Percentiles rank a stretch among this genome's conserved stretches.
Conservation (phyloP, 2,329 filamentous ascomycete genomes). For the Paramyrothecium roridum region DNA sequence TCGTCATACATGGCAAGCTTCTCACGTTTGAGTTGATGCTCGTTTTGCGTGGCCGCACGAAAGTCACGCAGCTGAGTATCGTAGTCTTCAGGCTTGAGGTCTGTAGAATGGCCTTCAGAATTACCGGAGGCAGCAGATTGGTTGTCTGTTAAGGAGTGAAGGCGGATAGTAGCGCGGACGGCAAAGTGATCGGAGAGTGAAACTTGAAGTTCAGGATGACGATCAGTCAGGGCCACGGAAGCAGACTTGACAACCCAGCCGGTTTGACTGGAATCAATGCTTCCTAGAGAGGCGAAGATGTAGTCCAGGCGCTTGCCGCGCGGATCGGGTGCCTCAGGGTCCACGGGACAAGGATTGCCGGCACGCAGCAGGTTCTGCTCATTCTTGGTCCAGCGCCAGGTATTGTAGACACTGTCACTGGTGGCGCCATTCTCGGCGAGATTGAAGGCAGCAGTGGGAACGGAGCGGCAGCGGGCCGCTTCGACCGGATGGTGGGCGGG, state of each 20-base stretch:
- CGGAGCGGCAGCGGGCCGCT: conserved; percentile 58
- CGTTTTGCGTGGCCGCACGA: conserved; percentile 9
- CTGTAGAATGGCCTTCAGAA: conserved; percentile 11
- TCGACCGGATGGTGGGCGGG: conserved; percentile 67
- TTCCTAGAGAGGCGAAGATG: conserved; percentile 72
- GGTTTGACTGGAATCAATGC: conserved; percentile 22
- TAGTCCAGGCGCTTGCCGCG: conserved; percentile 90
- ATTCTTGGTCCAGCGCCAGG: conserved; percentile 82
- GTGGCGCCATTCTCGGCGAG: conserved; percentile 79
- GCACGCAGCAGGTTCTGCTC: conserved; percentile 65
- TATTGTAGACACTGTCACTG: conserved; percentile 83
- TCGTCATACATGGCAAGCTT: conserved; percentile 46
- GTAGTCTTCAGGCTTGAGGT: conserved; percentile 14
- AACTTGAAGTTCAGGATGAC: conserved; percentile 77
- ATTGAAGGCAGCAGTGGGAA: conserved; percentile 78
- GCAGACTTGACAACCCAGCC: conserved; percentile 69
- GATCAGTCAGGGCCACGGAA: conserved; percentile 74
- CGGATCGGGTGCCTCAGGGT: conserved; percentile 65
- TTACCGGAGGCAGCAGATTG: conserved; percentile 12
- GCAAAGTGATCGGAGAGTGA: conserved; percentile 95
- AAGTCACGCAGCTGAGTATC: conserved; percentile 29
- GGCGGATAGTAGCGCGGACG: conserved; percentile 71
- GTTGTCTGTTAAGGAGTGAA: conserved; percentile 10
- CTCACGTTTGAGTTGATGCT: conserved; percentile 5
- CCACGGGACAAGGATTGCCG: conserved; percentile 53